Evolutionary conservation across 148 eudicot species (phyloP).

Genomic region (Euryodendron excelsum): DNA sequence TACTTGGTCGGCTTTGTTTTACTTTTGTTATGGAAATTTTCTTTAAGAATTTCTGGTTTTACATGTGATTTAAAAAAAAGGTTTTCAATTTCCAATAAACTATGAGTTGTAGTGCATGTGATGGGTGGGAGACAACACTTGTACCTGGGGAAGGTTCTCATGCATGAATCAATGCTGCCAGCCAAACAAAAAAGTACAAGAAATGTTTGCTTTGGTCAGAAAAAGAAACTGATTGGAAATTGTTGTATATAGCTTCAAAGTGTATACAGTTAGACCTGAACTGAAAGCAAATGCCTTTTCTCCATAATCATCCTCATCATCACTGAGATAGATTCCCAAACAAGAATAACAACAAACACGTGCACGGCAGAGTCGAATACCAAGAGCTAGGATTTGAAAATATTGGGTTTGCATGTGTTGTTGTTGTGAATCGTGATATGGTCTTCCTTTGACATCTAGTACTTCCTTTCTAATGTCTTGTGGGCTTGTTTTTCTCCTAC

Average conservation of each 20-base stretch:
- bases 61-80: background rate
- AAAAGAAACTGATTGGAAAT: background rate
- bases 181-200: constrained; percentile 4
- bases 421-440: background rate
- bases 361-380: constrained; percentile 1
- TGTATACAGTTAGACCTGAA: constrained; percentile 7
- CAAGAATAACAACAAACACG: background rate
- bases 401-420: constrained; percentile 4
- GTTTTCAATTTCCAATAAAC: background rate
- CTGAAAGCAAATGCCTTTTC: constrained; percentile 13
- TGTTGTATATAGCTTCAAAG: background rate
- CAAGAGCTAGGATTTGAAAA: background rate
- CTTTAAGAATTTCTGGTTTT: background rate
- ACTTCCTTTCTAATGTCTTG: background rate
- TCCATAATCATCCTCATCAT: constrained; percentile 5
- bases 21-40: background rate
- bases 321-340: constrained; percentile 14
- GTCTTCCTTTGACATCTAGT: constrained; percentile 12
- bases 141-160: constrained; percentile 10
- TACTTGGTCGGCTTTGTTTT: constrained; percentile 1
- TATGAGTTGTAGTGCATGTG: constrained; percentile 4
- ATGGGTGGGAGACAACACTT: background rate
- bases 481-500: background rate
- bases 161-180: constrained; percentile 8
- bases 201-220: constrained; percentile 3